phyloP scores from a whole-genome alignment of 768 basidiomycete species.

The Amanita fuliginea region DNA sequence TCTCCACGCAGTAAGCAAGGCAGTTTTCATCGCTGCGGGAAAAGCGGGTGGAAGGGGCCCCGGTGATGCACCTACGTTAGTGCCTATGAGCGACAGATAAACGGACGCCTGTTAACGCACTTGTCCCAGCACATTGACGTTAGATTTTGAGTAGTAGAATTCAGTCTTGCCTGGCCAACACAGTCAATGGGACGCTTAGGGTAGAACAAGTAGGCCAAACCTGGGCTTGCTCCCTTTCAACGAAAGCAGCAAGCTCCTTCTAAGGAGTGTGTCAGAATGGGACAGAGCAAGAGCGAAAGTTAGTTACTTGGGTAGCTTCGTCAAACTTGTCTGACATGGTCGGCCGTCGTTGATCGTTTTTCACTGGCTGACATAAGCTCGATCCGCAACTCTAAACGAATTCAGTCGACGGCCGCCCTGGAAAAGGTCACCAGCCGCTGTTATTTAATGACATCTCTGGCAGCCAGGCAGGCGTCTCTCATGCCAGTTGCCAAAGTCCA shows the following conservation, averaged over 20 bases:
- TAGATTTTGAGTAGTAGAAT: slow-evolving; percentile 63
- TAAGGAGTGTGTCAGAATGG: slow-evolving; percentile 18
- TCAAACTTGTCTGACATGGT: slow-evolving; percentile 57
- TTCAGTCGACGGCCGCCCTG: neutral
- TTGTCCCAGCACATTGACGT: slow-evolving; percentile 91
- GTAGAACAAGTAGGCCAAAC: slow-evolving; percentile 23
- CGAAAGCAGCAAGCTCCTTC: slow-evolving; percentile 75
- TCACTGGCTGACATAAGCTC: slow-evolving; percentile 5
- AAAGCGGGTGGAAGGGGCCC: slow-evolving; percentile 68
- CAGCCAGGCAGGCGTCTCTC: neutral
- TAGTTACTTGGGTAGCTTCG: slow-evolving; percentile 59
- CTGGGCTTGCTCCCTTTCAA: slow-evolving; percentile 77
- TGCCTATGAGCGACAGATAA: slow-evolving; percentile 3
- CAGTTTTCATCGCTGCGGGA: slow-evolving; percentile 73
- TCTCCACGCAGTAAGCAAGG: slow-evolving; percentile 81
- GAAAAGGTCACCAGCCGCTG: neutral
- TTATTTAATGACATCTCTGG: neutral
- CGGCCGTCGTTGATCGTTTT: neutral
- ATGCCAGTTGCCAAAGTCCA: neutral
- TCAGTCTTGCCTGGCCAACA: slow-evolving; percentile 32
- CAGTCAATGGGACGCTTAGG: slow-evolving; percentile 5
- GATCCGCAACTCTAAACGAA: neutral
- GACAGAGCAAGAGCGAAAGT: slow-evolving; percentile 2
- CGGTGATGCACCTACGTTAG: slow-evolving; percentile 75
- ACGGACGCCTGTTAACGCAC: slow-evolving; percentile 32